These are phyloP conservation scores for Triadica sebifera DNA, from an alignment of 345 rosid genomes.

Conservation along the genomic window DNA sequence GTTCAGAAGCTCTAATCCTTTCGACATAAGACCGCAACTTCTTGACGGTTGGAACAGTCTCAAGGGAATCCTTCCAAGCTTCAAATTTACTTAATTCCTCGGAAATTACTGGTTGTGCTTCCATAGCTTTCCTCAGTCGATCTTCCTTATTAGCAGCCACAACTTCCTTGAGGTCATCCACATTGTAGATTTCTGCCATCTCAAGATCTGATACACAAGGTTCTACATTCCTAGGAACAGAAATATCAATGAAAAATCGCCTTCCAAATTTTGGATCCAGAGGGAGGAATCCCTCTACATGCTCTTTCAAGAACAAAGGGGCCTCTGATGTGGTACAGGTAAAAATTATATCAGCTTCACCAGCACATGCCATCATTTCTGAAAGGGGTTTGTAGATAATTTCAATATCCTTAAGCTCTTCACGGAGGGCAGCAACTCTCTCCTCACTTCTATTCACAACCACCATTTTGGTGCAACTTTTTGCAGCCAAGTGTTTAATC, in stretches of 20 bases:
- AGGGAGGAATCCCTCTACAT: constrained; percentile 13
- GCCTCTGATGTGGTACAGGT: constrained; percentile 28
- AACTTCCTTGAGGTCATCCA: constrained; percentile 27
- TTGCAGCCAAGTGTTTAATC: constrained; percentile 27
- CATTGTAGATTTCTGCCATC: constrained; percentile 22
- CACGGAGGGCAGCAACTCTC: constrained; percentile 15
- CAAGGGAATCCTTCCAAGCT: constrained; percentile 33
- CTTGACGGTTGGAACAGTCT: constrained; percentile 27
- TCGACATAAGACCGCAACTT: constrained; percentile 21
- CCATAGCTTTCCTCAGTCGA: constrained; percentile 26
- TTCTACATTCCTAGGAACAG: constrained; percentile 30
- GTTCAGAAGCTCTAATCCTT: constrained; percentile 26
- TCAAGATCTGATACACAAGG: constrained; percentile 19
- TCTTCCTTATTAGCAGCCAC: constrained; percentile 30
- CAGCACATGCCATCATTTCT: constrained; percentile 22
- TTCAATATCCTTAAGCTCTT: constrained; percentile 22
- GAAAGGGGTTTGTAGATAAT: constrained; percentile 24
- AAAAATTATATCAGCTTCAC: constrained; percentile 26
- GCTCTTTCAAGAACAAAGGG: constrained; percentile 23
- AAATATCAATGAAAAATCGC: constrained; percentile 22
- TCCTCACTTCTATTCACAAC: constrained; percentile 29
- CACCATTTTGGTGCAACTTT: constrained; percentile 25
- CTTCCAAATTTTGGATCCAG: constrained; percentile 4
- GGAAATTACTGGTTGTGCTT: constrained; percentile 18
- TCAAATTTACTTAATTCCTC: constrained; percentile 22